phyloP scores from a whole-genome alignment of 1,284 basidiomycete genomes.

The Puccinia hordei region DNA sequence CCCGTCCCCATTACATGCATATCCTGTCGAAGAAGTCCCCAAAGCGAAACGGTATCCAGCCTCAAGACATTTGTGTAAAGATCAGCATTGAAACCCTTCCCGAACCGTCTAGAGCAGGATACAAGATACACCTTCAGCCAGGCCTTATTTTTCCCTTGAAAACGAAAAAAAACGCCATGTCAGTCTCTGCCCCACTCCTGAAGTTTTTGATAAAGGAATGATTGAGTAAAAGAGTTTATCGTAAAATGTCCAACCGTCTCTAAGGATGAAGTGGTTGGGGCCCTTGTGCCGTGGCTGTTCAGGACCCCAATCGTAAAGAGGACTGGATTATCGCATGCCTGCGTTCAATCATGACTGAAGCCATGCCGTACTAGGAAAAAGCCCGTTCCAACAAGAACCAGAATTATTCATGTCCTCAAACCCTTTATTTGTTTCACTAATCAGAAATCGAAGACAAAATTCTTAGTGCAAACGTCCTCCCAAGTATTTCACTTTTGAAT shows the following conservation, averaged over 20 bases:
- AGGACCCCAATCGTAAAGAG: background rate
- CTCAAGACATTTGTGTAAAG: too few relatives aligned
- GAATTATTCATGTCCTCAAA: slow-evolving; percentile 1
- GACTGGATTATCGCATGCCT: background rate
- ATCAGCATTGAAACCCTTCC: too few relatives aligned
- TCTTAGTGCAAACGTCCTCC: background rate
- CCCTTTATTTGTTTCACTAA: background rate
- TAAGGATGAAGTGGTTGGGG: background rate
- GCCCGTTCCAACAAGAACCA: background rate
- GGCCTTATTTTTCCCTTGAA: background rate
- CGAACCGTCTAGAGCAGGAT: too few relatives aligned
- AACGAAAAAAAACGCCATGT: slow-evolving; percentile 8
- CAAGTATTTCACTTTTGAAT: background rate
- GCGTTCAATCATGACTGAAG: background rate
- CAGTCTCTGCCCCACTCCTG: background rate
- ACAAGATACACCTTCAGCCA: too few relatives aligned
- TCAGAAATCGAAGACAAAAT: background rate
- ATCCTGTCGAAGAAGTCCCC: too few relatives aligned
- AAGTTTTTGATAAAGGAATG: background rate
- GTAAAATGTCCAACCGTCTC: background rate
- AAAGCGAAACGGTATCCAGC: too few relatives aligned
- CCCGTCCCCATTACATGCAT: too few relatives aligned
- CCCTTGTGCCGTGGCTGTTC: slow-evolving; percentile 11
- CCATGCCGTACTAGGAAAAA: background rate
- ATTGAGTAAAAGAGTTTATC: background rate